Evolutionary conservation across 1,139 yeast genomes (phyloP).

Genomic region (Suhomyces wounanorum): DNA sequence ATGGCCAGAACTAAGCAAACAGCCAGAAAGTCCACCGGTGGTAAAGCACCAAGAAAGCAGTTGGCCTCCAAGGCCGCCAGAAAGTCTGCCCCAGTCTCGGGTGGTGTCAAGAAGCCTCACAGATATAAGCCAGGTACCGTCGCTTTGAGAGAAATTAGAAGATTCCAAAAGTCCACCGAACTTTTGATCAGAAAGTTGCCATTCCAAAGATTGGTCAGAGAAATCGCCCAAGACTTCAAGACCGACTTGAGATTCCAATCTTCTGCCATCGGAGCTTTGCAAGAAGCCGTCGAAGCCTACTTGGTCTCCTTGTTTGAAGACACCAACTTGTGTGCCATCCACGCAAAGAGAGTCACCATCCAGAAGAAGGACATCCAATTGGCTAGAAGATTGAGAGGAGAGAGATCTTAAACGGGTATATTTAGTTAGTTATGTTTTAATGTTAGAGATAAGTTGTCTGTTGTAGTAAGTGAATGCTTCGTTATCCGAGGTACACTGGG

Average conservation of each 20-base stretch:
- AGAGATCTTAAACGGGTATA: conserved; percentile 37
- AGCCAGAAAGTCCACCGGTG: conserved; percentile 57
- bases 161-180: conserved; percentile 55
- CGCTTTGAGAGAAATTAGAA: conserved; percentile 56
- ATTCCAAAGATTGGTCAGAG: conserved; percentile 52
- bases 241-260: conserved; percentile 55
- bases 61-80: conserved; percentile 56
- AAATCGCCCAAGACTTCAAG: conserved; percentile 53
- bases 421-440: conserved; percentile 6
- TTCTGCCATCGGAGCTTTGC: conserved; percentile 54
- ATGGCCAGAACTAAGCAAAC: conserved; percentile 58
- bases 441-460: conserved; percentile 1
- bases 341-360: conserved; percentile 56
- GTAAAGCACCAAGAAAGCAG: conserved; percentile 58
- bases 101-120: conserved; percentile 57
- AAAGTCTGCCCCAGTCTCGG: conserved; percentile 54
- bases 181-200: conserved; percentile 55
- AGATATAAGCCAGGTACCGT: conserved; percentile 60
- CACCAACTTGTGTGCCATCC: conserved; percentile 56
- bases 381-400: conserved; percentile 58
- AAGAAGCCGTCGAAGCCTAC: conserved; percentile 56
- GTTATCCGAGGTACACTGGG: background rate
- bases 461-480: background rate
- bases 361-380: conserved; percentile 57
- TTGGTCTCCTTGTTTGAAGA: conserved; percentile 54